These are phyloP conservation scores for Fusarium albidum DNA, from an alignment of 2,329 filamentous ascomycete genomes.

Conservation along the genomic window DNA sequence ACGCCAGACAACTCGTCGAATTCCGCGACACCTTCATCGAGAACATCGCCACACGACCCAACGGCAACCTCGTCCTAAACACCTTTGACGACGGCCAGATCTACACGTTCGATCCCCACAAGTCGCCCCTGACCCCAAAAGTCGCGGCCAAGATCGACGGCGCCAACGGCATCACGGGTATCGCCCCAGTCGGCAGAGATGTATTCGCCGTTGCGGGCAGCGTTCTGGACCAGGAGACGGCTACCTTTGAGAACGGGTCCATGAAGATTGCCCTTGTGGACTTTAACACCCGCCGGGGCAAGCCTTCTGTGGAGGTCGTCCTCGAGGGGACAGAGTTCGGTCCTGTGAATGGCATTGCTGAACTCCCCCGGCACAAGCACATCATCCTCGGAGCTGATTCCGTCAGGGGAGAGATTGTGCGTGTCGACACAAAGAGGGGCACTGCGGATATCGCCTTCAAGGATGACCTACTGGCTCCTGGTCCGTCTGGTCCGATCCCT, in stretches of 20 bases:
- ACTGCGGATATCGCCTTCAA: not conserved
- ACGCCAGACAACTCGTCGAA: not conserved
- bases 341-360: slow-evolving; percentile 2
- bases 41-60: slow-evolving; percentile 4
- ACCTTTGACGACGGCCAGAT: not conserved
- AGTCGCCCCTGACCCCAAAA: rapidly evolving
- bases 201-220: not conserved
- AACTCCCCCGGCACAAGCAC: not conserved
- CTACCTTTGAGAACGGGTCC: not conserved
- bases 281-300: not conserved
- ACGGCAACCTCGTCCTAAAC: slow-evolving; percentile 14
- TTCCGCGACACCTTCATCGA: slow-evolving; percentile 8
- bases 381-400: slow-evolving; percentile 15
- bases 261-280: slow-evolving; percentile 5
- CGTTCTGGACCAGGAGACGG: not conserved
- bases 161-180: slow-evolving; percentile 2
- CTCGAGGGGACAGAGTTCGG: not conserved
- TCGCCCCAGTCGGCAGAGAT: not conserved
- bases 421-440: not conserved
- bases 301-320: not conserved
- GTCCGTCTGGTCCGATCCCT: not conserved
- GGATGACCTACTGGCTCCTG: not conserved
- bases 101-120: not conserved
- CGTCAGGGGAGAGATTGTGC: slow-evolving; percentile 2
- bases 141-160: not conserved